Evolutionary conservation across 116 monocot species (phyloP).

Genomic region (Thalassia testudinum): DNA sequence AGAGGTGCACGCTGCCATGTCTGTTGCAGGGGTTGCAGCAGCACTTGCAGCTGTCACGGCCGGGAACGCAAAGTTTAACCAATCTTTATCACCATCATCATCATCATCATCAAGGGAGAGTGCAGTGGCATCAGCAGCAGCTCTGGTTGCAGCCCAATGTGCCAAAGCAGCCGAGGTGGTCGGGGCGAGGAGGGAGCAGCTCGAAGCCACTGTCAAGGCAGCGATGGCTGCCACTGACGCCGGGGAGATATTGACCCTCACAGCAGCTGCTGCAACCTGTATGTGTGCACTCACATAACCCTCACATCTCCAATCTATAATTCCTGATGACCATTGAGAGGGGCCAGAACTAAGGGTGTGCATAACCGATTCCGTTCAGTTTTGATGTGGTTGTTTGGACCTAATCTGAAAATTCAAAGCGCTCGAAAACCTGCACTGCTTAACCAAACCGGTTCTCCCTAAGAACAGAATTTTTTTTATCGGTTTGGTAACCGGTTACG

Average conservation of each 20-base stretch:
- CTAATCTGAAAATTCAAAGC: no score
- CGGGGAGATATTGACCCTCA: conserved; percentile 47
- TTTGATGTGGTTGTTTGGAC: no score
- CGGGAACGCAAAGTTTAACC: conserved; percentile 16
- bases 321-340: no score
- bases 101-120: conserved; percentile 17
- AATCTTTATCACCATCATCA: background rate
- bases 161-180: conserved; percentile 39
- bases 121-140: conserved; percentile 55
- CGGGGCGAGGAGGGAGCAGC: conserved; percentile 47
- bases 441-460: no score
- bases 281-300: no score
- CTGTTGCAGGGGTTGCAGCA: conserved; percentile 59
- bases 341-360: no score
- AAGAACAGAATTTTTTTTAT: no score
- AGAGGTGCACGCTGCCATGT: conserved; percentile 67
- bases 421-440: no score
- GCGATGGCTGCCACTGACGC: conserved; percentile 42
- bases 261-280: conserved; percentile 82
- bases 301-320: background rate
- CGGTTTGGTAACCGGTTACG: no score
- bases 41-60: conserved; percentile 66
- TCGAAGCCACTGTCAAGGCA: conserved; percentile 32
- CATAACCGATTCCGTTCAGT: no score
- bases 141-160: conserved; percentile 61